Evolutionary conservation across 352 stramenopile species (phyloP).

Genomic region (Phytopythium kandeliae): DNA sequence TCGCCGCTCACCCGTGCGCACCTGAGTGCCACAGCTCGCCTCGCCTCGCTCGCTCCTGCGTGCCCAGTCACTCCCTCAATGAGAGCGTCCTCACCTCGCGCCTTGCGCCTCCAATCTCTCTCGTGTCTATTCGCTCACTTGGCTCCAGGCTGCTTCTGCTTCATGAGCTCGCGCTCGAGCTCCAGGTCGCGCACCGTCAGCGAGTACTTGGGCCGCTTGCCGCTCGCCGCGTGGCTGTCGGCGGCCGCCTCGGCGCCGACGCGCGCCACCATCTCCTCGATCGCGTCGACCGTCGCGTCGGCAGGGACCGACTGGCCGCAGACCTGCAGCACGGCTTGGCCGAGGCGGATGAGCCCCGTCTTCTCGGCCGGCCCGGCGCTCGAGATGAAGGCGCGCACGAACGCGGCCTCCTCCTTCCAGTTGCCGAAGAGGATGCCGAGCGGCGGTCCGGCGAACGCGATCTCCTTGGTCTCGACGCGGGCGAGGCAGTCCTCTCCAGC

Average conservation of each 20-base stretch:
- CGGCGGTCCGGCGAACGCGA: conserved; percentile 59
- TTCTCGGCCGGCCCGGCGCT: conserved; percentile 67
- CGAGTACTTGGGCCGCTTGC: conserved; percentile 33
- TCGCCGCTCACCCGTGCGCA: background rate
- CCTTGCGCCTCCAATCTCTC: background rate
- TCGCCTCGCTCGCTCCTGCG: background rate
- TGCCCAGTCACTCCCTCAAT: background rate
- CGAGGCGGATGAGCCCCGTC: conserved; percentile 44
- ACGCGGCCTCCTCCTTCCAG: conserved; percentile 72
- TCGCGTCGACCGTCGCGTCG: conserved; percentile 40
- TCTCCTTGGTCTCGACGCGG: conserved; percentile 28
- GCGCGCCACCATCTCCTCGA: conserved; percentile 71
- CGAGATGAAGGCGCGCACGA: conserved; percentile 77
- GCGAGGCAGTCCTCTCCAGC: conserved; percentile 12
- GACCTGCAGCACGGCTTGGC: conserved; percentile 74
- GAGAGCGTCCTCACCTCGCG: background rate
- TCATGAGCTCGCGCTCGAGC: conserved; percentile 78
- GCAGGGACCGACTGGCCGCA: conserved; percentile 55
- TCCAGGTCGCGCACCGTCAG: conserved; percentile 77
- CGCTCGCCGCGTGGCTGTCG: conserved; percentile 5
- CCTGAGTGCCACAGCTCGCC: too few species aligned
- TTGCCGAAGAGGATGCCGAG: conserved; percentile 82
- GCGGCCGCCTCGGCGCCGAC: conserved; percentile 11
- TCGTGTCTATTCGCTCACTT: conserved; percentile 3
- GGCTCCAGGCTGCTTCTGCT: conserved; percentile 12